Base-by-base conservation (phyloP, 164 flowering plant genomes). In the Stephania japonica region DNA sequence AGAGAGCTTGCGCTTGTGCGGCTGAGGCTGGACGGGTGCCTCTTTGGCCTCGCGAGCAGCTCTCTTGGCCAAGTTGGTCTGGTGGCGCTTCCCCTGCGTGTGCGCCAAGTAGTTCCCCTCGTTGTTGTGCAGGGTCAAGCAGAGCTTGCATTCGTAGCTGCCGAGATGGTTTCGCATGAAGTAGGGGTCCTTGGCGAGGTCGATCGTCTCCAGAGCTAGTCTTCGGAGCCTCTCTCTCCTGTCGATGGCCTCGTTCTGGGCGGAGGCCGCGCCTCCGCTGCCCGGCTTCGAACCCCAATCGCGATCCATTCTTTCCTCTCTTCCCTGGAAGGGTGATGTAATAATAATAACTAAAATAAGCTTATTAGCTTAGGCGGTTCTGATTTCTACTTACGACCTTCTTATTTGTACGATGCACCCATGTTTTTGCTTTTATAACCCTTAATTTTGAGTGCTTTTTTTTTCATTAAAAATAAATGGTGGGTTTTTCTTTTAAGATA, bases 281-380 rank as follows among this genome's bases (percentile, higher is more conserved):
- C 99, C 99, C 0, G 99, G 96, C 87, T 95, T 95, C 79, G 99
- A 89, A 4, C 99, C 98, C 98, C 98, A 95, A 4, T 95, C 99
- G 76, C 99, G 79, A 67, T 95, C 99, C 98, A 95, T 95, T 69
- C 25, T 63, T 61, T 72, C 42, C 69, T 38, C 38, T 32, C 38
- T 1, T 32, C 38, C n/a, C n/a, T n/a, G n/a, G n/a, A n/a, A n/a
- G n/a, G n/a, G n/a, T n/a, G n/a, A n/a, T n/a, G n/a, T n/a, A n/a
- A n/a, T n/a, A n/a, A n/a, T n/a, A n/a, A n/a, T n/a, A n/a, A n/a
- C n/a, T n/a, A n/a, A n/a, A n/a, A n/a, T n/a, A n/a, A n/a, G n/a
- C n/a, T n/a, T n/a, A n/a, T n/a, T n/a, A n/a, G n/a, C n/a, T n/a
- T n/a, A n/a, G n/a, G n/a, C n/a, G n/a, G n/a, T n/a, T n/a, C n/a